Percentiles rank a stretch among this genome's conserved stretches.
These are phyloP conservation scores for Penicillium sp. DNA, from an alignment of 2,329 filamentous ascomycete species.

Conservation along the genomic window DNA sequence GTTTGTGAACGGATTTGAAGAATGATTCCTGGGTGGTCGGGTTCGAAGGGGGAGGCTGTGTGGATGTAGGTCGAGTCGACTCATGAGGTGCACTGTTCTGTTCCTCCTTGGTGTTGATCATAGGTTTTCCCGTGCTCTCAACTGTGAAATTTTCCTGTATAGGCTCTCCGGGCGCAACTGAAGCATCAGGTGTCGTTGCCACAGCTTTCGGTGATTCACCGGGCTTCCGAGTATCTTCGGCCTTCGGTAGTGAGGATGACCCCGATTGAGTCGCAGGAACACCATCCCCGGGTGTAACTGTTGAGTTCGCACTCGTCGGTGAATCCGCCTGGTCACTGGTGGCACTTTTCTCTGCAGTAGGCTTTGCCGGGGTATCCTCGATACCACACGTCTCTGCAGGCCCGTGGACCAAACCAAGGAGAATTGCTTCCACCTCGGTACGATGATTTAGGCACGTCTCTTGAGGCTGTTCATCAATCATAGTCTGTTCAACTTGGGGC, in stretches of 20 bases:
- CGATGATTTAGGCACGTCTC: constrained; percentile 18
- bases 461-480: constrained; percentile 7
- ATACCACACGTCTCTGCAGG: constrained; percentile 16
- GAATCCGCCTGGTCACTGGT: constrained; percentile 20
- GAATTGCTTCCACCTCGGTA: constrained; percentile 11
- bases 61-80: constrained; percentile 36
- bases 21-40: constrained; percentile 95
- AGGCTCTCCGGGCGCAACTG: constrained; percentile 15
- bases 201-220: constrained; percentile 14
- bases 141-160: constrained; percentile 20
- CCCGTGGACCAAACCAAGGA: constrained; percentile 5
- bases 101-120: constrained; percentile 31
- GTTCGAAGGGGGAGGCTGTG: constrained; percentile 52
- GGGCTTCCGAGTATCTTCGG: constrained; percentile 17
- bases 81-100: constrained; percentile 28
- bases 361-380: constrained; percentile 12
- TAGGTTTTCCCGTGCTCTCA: constrained; percentile 23
- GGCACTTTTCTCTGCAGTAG: constrained; percentile 14
- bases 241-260: constrained; percentile 9
- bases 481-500: constrained; percentile 20
- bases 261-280: constrained; percentile 6
- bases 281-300: constrained; percentile 2
- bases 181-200: constrained; percentile 16
- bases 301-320: constrained; percentile 7
- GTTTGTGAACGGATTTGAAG: constrained; percentile 94